Conservation (phyloP, 2,329 filamentous ascomycete genomes). For the Dothistroma pini region DNA sequence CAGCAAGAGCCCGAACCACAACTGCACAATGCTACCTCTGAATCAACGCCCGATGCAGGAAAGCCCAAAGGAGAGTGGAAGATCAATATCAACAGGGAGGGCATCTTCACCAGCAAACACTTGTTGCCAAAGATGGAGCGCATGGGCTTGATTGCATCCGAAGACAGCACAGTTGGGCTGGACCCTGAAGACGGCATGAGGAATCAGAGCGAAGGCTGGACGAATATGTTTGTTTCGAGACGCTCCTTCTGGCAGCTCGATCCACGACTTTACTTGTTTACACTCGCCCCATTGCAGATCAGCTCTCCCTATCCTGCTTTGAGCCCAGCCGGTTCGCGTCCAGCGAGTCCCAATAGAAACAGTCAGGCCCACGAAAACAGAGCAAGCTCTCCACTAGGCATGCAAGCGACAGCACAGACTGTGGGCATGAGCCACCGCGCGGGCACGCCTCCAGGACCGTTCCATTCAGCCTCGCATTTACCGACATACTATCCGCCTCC, state of each 20-base stretch:
- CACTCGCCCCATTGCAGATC: constrained; percentile 58
- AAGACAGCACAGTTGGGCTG: constrained; percentile 69
- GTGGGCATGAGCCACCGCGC: constrained; percentile 12
- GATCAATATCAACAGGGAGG: constrained; percentile 78
- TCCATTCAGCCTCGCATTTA: constrained; percentile 76
- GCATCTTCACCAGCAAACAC: constrained; percentile 80
- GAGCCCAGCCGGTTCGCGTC: constrained; percentile 51
- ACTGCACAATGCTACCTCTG: constrained; percentile 60
- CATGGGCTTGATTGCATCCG: constrained; percentile 78
- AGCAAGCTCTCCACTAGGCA: constrained; percentile 8
- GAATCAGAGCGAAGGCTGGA: constrained; percentile 64
- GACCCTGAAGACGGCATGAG: constrained; percentile 51
- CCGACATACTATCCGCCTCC: constrained; percentile 88
- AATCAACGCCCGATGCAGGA: constrained; percentile 61
- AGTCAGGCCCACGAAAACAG: constrained; percentile 15
- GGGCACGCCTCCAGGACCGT: constrained; percentile 55
- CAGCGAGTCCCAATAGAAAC: constrained; percentile 45
- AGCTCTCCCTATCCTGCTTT: constrained; percentile 47
- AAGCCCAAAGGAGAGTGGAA: constrained; percentile 82
- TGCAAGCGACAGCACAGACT: constrained; percentile 13
- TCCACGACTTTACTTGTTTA: constrained; percentile 81
- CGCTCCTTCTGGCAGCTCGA: constrained; percentile 91
- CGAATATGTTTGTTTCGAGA: constrained; percentile 75
- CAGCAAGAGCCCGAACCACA: constrained; percentile 68
- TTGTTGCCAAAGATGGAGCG: constrained; percentile 86